Base-by-base conservation (phyloP, 257 asterid genomes). In the Euphrasia confusa region DNA sequence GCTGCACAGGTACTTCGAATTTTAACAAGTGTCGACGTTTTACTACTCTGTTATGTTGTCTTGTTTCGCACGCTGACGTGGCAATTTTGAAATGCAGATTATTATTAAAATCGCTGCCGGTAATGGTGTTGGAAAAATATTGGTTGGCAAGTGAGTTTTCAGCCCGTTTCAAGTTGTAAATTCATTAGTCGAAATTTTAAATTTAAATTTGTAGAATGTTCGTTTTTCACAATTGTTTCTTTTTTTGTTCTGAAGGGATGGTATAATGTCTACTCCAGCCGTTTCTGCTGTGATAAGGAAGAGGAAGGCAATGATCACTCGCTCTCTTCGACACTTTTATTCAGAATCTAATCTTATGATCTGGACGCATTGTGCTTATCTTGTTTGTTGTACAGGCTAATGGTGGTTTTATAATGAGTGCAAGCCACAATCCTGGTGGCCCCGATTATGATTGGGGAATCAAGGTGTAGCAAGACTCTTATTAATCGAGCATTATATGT, bases 371-470 rank as follows among this genome's bases (percentile, higher is more conserved):
- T 67, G 39, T 30, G 68, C 37, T 28, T 42, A 49, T 44, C 15
- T 13, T 12, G 9, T 6, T 13, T 12, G 9, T 6, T 1, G 2
- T 8, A 45, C 77, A 93, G 99, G 99, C 97, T 45, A 89, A 87
- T 76, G 97, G 99, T 63, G 96, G 97, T 66, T 89, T 93, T 72
- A 65, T 93, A 70, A 93, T 89, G 99, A 93, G 99, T 72, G 96
- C 99, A 63, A 93, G 96, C 80, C 99, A 89, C 74, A 93, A 89
- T 79, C 96, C 94, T 12, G 99, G 97, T 61, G 99, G 99, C 64
- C 99, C 96, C 7, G 97, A 87, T 18, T 85, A 89, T 65, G 97
- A 93, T 68, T 93, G 99, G 99, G 99, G 99, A 67, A 93, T 93
- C 76, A 93, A 89, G 99, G 97, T 89, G 50, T 72, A 59, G 44